Evolutionary conservation across 495 filamentous ascomycete species (phyloP), one percentile per base, ranked within the genome.

Genomic region (Hyaloscypha variabilis): DNA sequence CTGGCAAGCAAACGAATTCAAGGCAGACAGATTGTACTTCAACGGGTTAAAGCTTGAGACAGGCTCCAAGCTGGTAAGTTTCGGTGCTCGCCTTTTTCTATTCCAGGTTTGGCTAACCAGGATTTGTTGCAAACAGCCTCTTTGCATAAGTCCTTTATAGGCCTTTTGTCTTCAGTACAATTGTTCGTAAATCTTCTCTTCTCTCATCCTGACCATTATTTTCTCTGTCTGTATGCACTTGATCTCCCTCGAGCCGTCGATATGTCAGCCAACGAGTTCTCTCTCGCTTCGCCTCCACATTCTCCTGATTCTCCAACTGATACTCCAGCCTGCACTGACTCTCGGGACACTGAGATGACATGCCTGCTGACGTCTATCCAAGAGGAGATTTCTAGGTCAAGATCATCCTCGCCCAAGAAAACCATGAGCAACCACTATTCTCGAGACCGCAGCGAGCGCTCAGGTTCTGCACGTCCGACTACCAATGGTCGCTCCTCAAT

Each of bases 311-410:
- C 30, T 51, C 28, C 53, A 24, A n/a, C 46, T 13, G 30, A 21
- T 21, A 26, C 29, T 30, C 36, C 24, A 67, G 24, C 30, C 26
- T 21, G 30, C 6, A 30, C 29, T 30, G 59, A 34, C 19, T 23
- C 19, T 46, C 49, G 30, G 23, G 69, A 71, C 51, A 60, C 59
- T 59, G 58, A 65, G 36, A 65, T 71, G 65, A 63, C 39, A 28
- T 63, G 49, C 50, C 52, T 58, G 55, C 69, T 71, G 26, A 71
- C 65, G 19, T 63, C 58, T 31, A 46, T 19, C 13, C 11, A 55
- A 62, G 62, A 59, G 10, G 31, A 58, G 19, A 39, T n/a, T 6
- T 46, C 17, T 8, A 46, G 21, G 25, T 25, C 36, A 2, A 53
- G 46, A 56, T 67, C 65, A 8, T 19, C 31, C 21, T 31, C 51